Conservation (phyloP, 441 rosid genomes). For the Arabidopsis hybrid region DNA sequence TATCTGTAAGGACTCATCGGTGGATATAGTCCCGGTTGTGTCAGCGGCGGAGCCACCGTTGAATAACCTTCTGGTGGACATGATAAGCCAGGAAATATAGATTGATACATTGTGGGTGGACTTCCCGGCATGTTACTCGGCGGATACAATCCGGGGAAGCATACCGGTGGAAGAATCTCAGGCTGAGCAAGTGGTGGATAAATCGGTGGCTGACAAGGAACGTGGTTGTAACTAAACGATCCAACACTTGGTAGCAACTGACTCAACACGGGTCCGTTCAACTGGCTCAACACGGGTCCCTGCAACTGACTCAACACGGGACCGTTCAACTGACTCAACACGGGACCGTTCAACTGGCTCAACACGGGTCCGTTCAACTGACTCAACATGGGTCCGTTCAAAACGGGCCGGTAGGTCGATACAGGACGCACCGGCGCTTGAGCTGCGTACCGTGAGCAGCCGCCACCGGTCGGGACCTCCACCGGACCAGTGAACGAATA, state of each 20-base stretch:
- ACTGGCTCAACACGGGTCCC: too few species aligned
- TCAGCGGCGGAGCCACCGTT: constrained; percentile 27
- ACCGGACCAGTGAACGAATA: constrained; percentile 53
- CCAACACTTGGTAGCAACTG: constrained; percentile 42
- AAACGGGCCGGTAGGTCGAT: neutral
- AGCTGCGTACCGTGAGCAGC: constrained; percentile 25
- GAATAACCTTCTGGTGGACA: constrained; percentile 41
- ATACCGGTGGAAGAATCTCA: constrained; percentile 7
- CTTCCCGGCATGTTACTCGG: constrained; percentile 29
- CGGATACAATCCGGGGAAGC: constrained; percentile 30
- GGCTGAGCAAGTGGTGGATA: constrained; percentile 32
- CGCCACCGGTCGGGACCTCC: neutral
- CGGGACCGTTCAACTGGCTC: constrained; percentile 38
- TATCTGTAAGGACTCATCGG: constrained; percentile 37
- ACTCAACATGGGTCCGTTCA: constrained; percentile 34
- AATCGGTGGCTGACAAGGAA: constrained; percentile 24
- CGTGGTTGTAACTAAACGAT: constrained; percentile 32
- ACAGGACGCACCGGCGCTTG: constrained; percentile 25
- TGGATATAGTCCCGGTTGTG: constrained; percentile 32
- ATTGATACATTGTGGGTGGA: constrained; percentile 17
- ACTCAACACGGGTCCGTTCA: too few species aligned
- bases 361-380: constrained; percentile 38
- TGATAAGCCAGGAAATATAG: constrained; percentile 37
- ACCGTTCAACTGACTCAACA: constrained; percentile 31
- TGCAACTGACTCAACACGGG: too few species aligned